Percentiles rank a stretch among this genome's conserved stretches.
Evolutionary conservation across 2,329 filamentous ascomycete species (phyloP).

Genomic region (Eutypa lata): DNA sequence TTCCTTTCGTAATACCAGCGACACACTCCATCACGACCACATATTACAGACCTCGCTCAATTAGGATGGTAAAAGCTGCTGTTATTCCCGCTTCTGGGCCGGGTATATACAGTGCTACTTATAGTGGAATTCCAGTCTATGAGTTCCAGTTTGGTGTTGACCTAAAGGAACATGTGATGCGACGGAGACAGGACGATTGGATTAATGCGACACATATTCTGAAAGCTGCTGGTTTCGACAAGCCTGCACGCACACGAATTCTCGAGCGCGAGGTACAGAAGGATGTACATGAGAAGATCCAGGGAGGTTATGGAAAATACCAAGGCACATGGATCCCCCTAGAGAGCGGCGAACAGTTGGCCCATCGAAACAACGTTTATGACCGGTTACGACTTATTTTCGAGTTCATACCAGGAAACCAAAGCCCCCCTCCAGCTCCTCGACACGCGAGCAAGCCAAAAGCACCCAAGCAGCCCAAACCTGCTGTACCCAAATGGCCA

Average conservation of each 20-base stretch:
- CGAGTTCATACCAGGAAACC: conserved; percentile 79
- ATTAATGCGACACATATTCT: conserved; percentile 99
- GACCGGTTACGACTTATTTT: conserved; percentile 85
- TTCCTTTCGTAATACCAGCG: not conserved
- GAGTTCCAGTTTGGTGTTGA: conserved; percentile 85
- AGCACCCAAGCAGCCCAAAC: conserved; percentile 60
- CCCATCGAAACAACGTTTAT: conserved; percentile 81
- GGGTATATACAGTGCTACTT: conserved; percentile 5
- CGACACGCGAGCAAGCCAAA: conserved; percentile 89
- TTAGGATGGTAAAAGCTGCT: conserved; percentile 3
- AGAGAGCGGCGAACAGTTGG: conserved; percentile 73
- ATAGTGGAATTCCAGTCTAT: conserved; percentile 80
- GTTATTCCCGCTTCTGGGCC: not conserved
- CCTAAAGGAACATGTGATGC: conserved; percentile 87
- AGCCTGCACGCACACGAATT: conserved; percentile 90
- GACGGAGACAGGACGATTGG: conserved; percentile 88
- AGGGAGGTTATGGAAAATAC: conserved; percentile 98
- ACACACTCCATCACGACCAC: not conserved
- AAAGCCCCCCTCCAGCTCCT: conserved; percentile 88
- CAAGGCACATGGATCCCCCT: conserved; percentile 98
- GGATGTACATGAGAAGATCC: conserved; percentile 94
- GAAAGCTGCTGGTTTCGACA: conserved; percentile 95
- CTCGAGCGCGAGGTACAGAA: conserved; percentile 96
- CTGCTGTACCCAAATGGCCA: conserved; percentile 60
- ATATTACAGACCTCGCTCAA: conserved; percentile 4